Conservation (phyloP, 2,329 filamentous ascomycete genomes). For the Trichoderma sp. region DNA sequence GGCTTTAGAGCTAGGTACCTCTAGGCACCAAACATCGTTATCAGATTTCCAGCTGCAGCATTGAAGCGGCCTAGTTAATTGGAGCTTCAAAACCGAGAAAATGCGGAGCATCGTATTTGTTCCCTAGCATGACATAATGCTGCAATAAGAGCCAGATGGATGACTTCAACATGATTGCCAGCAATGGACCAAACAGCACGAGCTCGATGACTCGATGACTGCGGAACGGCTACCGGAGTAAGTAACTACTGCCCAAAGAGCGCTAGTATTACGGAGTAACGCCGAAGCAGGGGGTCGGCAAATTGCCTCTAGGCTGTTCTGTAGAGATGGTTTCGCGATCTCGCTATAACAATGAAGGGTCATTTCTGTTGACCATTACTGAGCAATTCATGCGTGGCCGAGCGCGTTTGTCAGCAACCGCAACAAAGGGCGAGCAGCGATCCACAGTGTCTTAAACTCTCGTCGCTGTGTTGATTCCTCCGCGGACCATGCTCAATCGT, state of each 20-base stretch:
- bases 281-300: background rate
- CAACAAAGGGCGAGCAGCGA: background rate
- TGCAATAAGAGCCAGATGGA: background rate
- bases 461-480: background rate
- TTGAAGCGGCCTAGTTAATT: too few species aligned
- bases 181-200: background rate
- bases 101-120: background rate
- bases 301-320: background rate
- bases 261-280: background rate
- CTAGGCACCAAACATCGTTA: background rate
- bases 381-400: background rate
- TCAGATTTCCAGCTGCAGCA: background rate
- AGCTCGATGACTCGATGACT: background rate
- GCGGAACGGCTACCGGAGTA: background rate
- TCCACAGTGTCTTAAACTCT: background rate
- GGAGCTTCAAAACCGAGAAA: background rate
- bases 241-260: background rate
- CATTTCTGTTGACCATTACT: background rate
- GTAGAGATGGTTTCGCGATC: background rate
- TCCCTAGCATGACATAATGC: background rate
- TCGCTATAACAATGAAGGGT: background rate
- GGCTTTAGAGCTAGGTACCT: too few species aligned
- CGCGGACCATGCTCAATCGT: background rate
- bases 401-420: conserved; percentile 2
- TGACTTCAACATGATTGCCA: background rate